Evolutionary conservation across 352 stramenopile genomes (phyloP), one percentile per base, ranked within the genome.

Genomic region (Globisporangium polare): DNA sequence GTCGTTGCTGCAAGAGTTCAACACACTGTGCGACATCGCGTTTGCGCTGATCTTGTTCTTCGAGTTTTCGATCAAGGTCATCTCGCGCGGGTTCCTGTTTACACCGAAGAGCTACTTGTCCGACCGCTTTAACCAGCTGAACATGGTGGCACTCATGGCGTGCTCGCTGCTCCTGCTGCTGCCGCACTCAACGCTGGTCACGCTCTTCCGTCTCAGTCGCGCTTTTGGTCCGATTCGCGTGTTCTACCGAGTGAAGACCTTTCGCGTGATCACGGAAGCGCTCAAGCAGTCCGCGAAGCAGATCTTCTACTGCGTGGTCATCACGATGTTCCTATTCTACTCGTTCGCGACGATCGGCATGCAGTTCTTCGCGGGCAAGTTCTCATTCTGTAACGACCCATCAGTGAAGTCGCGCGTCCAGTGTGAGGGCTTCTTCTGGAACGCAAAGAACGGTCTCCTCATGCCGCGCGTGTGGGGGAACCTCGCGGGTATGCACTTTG

Each of bases 331-430:
- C 46, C 62, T 92, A 5, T 94, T 96, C 45, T 92, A 92, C 65
- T 88, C 80, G 2, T 93, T 93, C 62, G 87, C 84, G 7, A 90
- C 83, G n/a, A 63, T 96, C 4, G 85, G 85, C 1, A 93, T 94
- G 86, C 80, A 95, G 57, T 86, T 90, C 35, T 95, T 94, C 43
- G 80, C 74, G 4, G 84, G 84, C 1, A 80, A 88, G 26, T 92
- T 95, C 35, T 78, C 84, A 12, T 80, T 88, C 33, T 96, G 87
- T 73, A 94, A 83, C 53, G 87, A 96, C 67, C 63, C 83, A 10
- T 65, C 58, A 1, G 70, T 94, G 6, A 67, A 78, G 1, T 72
- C 77, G 0, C 61, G 65, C 2, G 53, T 62, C 0, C 62, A 88
- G 39, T 96, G 86, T 29, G 65, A 86, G 7, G 87, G 87, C 0